Evolutionary conservation across 1,284 basidiomycete species (phyloP).

Genomic region (Meripilus lineatus): DNA sequence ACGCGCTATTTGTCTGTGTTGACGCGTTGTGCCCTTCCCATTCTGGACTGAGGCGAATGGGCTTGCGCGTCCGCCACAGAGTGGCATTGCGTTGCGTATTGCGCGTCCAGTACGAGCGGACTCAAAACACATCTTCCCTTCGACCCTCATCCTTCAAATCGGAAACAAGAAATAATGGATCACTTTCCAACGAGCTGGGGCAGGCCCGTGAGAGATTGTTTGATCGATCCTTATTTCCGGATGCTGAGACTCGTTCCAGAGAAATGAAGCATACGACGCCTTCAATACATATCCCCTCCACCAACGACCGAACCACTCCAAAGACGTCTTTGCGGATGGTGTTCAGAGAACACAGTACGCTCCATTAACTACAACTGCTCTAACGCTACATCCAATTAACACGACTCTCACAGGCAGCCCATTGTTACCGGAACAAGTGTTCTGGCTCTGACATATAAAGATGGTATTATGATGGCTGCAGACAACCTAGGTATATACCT

Average conservation of each 20-base stretch:
- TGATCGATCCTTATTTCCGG: background rate
- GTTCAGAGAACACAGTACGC: conserved; percentile 76
- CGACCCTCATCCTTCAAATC: background rate
- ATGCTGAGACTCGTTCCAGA: conserved; percentile 33
- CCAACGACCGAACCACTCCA: conserved; percentile 47
- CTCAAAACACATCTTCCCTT: background rate
- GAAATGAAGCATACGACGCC: conserved; percentile 67
- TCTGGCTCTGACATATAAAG: conserved; percentile 90
- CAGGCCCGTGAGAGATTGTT: background rate
- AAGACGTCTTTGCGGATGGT: conserved; percentile 56
- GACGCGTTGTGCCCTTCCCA: no score
- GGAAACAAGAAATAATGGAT: conserved; percentile 1
- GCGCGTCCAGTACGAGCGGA: no score
- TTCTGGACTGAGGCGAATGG: no score
- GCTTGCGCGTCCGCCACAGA: background rate
- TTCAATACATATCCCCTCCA: conserved; percentile 73
- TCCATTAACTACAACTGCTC: background rate
- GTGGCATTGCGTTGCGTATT: no score
- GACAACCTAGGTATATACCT: conserved; percentile 81
- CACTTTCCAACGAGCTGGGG: conserved; percentile 11
- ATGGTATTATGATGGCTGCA: conserved; percentile 98
- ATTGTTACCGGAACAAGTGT: conserved; percentile 97
- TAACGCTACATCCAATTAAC: conserved; percentile 6
- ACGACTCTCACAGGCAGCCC: conserved; percentile 61
- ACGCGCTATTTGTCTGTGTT: conserved; percentile 10